Conservation (phyloP, 148 eudicot species). For the Agrostemma githago region DNA sequence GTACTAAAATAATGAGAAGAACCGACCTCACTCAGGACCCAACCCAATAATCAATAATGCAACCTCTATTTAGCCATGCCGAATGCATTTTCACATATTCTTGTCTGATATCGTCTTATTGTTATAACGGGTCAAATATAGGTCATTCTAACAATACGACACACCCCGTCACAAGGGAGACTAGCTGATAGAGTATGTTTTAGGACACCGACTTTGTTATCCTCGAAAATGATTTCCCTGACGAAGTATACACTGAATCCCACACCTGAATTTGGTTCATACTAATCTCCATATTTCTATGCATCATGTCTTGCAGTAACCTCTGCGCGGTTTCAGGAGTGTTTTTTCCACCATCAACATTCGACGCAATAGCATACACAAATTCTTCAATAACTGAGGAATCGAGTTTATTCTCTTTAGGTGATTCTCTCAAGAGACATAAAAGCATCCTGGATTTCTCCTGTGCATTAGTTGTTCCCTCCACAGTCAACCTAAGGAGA, state of each 20-base stretch:
- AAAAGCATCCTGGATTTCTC: constrained; percentile 51
- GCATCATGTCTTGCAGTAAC: constrained; percentile 58
- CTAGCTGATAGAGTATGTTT: no score
- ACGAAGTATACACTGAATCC: constrained; percentile 32
- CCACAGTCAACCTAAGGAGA: constrained; percentile 56
- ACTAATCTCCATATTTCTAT: constrained; percentile 49
- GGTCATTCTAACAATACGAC: no score
- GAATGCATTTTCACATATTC: no score
- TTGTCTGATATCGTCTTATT: no score
- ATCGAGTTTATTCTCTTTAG: constrained; percentile 34
- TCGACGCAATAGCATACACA: constrained; percentile 44
- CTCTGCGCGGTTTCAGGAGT: constrained; percentile 62
- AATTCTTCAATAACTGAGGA: constrained; percentile 47
- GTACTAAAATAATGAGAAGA: no score
- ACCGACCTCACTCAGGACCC: no score
- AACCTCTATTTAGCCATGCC: no score
- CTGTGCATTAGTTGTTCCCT: constrained; percentile 57
- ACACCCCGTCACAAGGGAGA: no score
- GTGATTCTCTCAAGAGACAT: constrained; percentile 55
- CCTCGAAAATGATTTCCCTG: constrained; percentile 12
- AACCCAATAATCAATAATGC: no score
- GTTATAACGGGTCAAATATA: no score
- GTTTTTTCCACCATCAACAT: constrained; percentile 52
- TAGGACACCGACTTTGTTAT: no score
- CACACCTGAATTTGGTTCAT: constrained; percentile 37